phyloP scores from a whole-genome alignment of 371 early-diverging fungal species.

The Saksenaea vasiformis region DNA sequence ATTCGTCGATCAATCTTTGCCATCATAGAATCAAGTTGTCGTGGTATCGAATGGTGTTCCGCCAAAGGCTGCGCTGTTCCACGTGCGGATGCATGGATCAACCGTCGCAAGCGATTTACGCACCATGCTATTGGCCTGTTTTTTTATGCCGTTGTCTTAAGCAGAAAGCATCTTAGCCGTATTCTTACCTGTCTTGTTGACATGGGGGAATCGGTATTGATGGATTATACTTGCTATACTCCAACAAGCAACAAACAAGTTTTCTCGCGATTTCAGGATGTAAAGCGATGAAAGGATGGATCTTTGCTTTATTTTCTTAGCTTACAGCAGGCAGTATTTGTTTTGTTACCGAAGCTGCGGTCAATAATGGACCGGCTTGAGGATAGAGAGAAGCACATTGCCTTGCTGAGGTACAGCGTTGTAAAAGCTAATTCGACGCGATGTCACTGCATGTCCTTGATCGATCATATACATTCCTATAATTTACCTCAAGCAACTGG shows the following conservation, averaged over 20 bases:
- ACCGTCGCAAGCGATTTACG: background rate
- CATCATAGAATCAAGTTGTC: background rate
- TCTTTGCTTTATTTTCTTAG: background rate
- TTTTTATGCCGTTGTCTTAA: background rate
- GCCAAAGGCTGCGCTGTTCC: background rate
- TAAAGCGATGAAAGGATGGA: background rate
- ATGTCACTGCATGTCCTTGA: too few relatives aligned
- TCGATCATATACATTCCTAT: slow-evolving; percentile 43
- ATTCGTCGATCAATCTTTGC: background rate
- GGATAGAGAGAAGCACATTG: slow-evolving; percentile 7
- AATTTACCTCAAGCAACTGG: slow-evolving; percentile 72
- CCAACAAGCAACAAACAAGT: background rate
- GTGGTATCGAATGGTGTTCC: background rate
- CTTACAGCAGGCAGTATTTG: background rate
- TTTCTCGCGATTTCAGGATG: background rate
- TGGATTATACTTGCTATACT: background rate
- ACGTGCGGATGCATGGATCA: too few relatives aligned
- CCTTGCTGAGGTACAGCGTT: background rate
- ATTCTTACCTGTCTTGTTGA: background rate
- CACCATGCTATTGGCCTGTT: background rate
- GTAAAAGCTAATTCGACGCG: background rate
- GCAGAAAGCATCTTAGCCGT: background rate
- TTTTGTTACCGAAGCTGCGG: slow-evolving; percentile 2
- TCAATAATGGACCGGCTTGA: background rate
- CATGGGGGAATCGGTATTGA: background rate